These are phyloP conservation scores for Bipolaris sorokiniana DNA, from an alignment of 2,329 filamentous ascomycete genomes.

Conservation along the genomic window DNA sequence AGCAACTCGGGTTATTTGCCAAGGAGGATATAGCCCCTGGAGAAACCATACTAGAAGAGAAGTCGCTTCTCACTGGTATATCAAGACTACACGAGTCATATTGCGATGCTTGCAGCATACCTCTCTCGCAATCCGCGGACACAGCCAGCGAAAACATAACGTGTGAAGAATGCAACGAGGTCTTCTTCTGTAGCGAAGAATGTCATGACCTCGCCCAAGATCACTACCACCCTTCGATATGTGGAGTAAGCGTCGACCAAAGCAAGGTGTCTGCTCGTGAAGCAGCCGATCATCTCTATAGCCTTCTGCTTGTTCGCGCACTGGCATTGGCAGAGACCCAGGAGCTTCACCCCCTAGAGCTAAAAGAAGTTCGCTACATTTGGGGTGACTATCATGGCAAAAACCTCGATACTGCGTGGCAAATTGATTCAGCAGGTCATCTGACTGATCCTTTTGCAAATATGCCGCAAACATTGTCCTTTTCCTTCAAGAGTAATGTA, in stretches of 20 bases:
- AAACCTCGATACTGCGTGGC: conserved; percentile 31
- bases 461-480: conserved; percentile 68
- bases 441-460: conserved; percentile 29
- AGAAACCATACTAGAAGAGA: conserved; percentile 79
- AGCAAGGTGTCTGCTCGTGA: conserved; percentile 61
- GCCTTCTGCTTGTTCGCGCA: conserved; percentile 63
- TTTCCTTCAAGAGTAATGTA: conserved; percentile 78
- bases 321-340: conserved; percentile 68
- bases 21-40: conserved; percentile 78
- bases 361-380: conserved; percentile 67
- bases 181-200: conserved; percentile 64
- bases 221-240: conserved; percentile 65
- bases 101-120: conserved; percentile 86
- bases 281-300: conserved; percentile 66
- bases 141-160: conserved; percentile 42
- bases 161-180: conserved; percentile 63
- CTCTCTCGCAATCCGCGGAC: conserved; percentile 60
- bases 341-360: conserved; percentile 62
- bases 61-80: conserved; percentile 85
- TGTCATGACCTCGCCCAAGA: conserved; percentile 63
- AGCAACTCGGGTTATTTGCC: conserved; percentile 90
- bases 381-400: conserved; percentile 65
- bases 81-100: conserved; percentile 84
- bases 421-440: conserved; percentile 20
- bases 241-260: conserved; percentile 62